Evolutionary conservation across 2,329 filamentous ascomycete species (phyloP).

Genomic region (Chaetomiaceae sp.): DNA sequence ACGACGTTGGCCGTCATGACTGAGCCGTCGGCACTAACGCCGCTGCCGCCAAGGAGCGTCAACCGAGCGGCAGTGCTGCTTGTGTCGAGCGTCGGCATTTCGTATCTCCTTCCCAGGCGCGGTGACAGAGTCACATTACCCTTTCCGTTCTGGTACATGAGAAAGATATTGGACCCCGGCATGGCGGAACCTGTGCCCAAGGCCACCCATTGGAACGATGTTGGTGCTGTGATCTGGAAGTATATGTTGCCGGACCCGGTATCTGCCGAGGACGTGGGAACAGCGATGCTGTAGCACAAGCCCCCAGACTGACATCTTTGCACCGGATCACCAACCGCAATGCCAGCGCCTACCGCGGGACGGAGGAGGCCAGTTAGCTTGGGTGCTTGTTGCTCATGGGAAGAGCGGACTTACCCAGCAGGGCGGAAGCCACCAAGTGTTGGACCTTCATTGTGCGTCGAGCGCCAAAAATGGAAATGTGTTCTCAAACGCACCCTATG

Average conservation of each 20-base stretch:
- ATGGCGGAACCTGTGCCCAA: conserved; percentile 54
- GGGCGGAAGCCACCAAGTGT: conserved; percentile 3
- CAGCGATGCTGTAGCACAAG: conserved; percentile 53
- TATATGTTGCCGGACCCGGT: conserved; percentile 53
- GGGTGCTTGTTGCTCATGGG: too few relatives aligned
- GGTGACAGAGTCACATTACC: conserved; percentile 60
- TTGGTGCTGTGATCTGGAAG: conserved; percentile 55
- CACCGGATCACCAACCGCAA: conserved; percentile 28
- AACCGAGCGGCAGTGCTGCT: conserved; percentile 38
- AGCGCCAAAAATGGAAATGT: not conserved
- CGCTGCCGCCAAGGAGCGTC: conserved; percentile 54
- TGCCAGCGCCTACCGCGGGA: conserved; percentile 13
- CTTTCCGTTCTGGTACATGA: conserved; percentile 54
- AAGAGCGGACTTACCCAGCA: conserved; percentile 18
- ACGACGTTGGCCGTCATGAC: conserved; percentile 56
- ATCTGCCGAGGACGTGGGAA: conserved; percentile 46
- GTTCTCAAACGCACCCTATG: too few relatives aligned
- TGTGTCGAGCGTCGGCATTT: conserved; percentile 43
- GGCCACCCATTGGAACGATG: conserved; percentile 51
- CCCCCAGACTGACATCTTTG: conserved; percentile 38
- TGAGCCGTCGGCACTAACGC: conserved; percentile 40
- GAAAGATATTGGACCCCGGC: conserved; percentile 55
- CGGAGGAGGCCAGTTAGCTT: not conserved
- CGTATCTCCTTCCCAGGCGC: conserved; percentile 44
- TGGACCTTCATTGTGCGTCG: conserved; percentile 12